Evolutionary conservation across 129 eudicot species (phyloP), one percentile per base, ranked within the genome.

Genomic region (Flaveria trinervia): DNA sequence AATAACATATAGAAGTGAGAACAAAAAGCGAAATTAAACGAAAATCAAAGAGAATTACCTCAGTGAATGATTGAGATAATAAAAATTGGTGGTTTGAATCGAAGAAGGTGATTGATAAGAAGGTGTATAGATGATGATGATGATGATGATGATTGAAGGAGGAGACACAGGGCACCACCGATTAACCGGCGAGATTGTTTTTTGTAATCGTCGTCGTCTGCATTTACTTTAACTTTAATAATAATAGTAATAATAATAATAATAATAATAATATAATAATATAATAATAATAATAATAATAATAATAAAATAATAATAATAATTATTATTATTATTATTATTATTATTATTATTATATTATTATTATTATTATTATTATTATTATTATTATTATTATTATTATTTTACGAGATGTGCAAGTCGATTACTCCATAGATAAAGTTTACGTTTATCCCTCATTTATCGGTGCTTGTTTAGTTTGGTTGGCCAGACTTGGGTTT

Each of bases 141-240:
- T 65, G 66, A 64, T 76, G 25, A 69, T 43, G 26, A 23, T 23
- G 26, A 23, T 23, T 23, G 26, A 23, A 41, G 60, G 44, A 44
- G 16, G 75, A 39, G 79, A 80, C 73, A 66, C 79, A 73, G 73
- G 84, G 83, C 81, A 80, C 81, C 82, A 79, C 91, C 83, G 60
- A 36, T 45, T 59, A 71, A 76, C 85, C 85, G 89, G 89, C 80
- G 82, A 82, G 41, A 36, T 84, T 78, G 85, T 86, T 77, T 54
- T 17, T 76, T 76, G 26, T 52, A 25, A 54, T 82, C 73, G 78
- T 81, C 86, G 80, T 81, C 84, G 57, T 55, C 75, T 36, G 16
- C 52, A 56, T 80, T 33, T 61, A 79, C 71, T 36, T 45, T 30
- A 14, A 45, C 61, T 14, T 50, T 30, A 3, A 28, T 26, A 26